A percentile compares a stretch with the other conserved stretches of the same genome.
These are phyloP conservation scores for Colletotrichum spaethianum DNA, from an alignment of 2,329 filamentous ascomycete species.

Conservation along the genomic window DNA sequence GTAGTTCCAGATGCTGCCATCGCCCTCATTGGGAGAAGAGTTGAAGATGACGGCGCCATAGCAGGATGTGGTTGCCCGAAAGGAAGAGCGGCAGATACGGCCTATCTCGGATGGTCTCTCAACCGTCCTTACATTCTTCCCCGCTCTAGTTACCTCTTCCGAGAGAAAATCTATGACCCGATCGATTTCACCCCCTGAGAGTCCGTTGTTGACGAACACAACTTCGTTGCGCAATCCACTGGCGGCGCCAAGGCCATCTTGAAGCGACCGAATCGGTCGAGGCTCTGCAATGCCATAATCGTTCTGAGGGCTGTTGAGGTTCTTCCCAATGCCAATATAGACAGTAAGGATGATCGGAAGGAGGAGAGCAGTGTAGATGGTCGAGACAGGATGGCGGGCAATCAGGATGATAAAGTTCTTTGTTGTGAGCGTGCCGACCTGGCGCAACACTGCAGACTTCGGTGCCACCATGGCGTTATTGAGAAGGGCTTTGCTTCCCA, in stretches of 20 bases:
- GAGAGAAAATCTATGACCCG: slow-evolving; percentile 76
- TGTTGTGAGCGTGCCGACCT: slow-evolving; percentile 71
- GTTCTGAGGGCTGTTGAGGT: slow-evolving; percentile 85
- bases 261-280: slow-evolving; percentile 73
- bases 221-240: slow-evolving; percentile 70
- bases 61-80: slow-evolving; percentile 78
- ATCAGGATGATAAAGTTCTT: slow-evolving; percentile 75
- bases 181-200: slow-evolving; percentile 79
- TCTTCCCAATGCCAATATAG: slow-evolving; percentile 80
- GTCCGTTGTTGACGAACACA: slow-evolving; percentile 83
- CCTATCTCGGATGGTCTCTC: slow-evolving; percentile 48
- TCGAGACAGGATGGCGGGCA: slow-evolving; percentile 64
- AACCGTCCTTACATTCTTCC: slow-evolving; percentile 46
- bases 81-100: slow-evolving; percentile 68
- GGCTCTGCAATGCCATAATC: slow-evolving; percentile 79
- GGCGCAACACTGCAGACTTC: slow-evolving; percentile 50
- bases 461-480: slow-evolving; percentile 18
- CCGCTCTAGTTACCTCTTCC: slow-evolving; percentile 43
- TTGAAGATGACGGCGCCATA: slow-evolving; percentile 81
- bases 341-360: slow-evolving; percentile 71
- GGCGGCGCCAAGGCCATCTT: slow-evolving; percentile 15
- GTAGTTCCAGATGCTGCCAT: slow-evolving; percentile 75
- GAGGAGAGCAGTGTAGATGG: slow-evolving; percentile 69
- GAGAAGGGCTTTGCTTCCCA: neutral
- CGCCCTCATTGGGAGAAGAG: slow-evolving; percentile 72